Evolutionary conservation across 306 rosid genomes (phyloP).

Genomic region (Cucurbita moschata): DNA sequence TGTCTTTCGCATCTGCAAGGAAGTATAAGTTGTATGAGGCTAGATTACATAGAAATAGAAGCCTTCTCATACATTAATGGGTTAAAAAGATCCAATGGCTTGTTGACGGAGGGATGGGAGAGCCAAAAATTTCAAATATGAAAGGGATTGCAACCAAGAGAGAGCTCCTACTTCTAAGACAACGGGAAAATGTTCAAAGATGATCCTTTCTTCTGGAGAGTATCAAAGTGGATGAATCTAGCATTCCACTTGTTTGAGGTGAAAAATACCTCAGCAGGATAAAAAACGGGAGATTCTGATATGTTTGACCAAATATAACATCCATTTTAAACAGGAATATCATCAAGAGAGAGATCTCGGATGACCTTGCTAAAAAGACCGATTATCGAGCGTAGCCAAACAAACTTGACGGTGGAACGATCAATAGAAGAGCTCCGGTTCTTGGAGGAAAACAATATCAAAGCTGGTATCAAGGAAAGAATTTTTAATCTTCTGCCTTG

Average conservation of each 20-base stretch:
- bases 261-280: background rate
- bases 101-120: background rate
- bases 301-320: background rate
- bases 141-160: background rate
- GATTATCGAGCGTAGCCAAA: background rate
- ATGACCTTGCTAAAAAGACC: background rate
- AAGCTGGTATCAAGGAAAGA: background rate
- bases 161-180: background rate
- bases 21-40: background rate
- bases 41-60: background rate
- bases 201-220: background rate
- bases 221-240: background rate
- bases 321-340: background rate
- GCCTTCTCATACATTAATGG: background rate
- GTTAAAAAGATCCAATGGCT: background rate
- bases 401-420: background rate
- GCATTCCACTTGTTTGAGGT: background rate
- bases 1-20: conserved; percentile 25
- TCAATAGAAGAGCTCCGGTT: background rate
- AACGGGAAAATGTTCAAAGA: background rate
- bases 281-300: background rate
- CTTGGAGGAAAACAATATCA: background rate
- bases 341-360: background rate
- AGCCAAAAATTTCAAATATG: background rate
- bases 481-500: background rate